phyloP scores from a whole-genome alignment of 768 basidiomycete species.

The Auricularia cornea region DNA sequence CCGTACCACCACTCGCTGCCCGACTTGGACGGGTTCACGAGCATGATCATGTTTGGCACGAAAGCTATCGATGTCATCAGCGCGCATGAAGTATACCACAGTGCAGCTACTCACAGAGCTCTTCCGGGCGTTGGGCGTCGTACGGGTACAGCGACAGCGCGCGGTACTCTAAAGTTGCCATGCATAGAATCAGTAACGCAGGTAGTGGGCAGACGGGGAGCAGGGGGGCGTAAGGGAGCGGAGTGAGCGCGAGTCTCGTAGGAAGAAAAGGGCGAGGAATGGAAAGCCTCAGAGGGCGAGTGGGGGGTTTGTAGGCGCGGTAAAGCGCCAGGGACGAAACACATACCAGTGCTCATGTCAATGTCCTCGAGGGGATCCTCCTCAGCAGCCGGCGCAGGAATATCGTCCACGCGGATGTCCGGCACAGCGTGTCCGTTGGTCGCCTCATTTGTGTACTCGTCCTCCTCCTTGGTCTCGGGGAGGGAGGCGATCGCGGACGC shows the following conservation, averaged over 20 bases:
- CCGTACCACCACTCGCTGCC: conserved; percentile 94
- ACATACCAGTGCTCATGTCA: conserved; percentile 53
- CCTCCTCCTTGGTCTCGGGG: conserved; percentile 49
- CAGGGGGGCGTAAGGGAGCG: neutral
- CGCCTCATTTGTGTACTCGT: conserved; percentile 32
- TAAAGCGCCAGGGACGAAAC: neutral
- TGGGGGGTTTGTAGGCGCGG: neutral
- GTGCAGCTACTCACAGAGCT: conserved; percentile 57
- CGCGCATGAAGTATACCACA: neutral
- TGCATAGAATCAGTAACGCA: neutral
- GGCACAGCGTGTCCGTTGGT: conserved; percentile 32
- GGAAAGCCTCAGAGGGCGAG: neutral
- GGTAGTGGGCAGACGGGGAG: neutral
- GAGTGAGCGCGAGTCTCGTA: neutral
- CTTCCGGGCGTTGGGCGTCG: conserved; percentile 78
- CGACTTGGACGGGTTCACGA: conserved; percentile 78
- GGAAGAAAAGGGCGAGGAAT: no score
- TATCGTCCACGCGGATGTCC: conserved; percentile 48
- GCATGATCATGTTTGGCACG: conserved; percentile 65
- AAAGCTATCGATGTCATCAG: conserved; percentile 45
- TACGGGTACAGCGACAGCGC: conserved; percentile 80
- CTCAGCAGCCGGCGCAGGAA: conserved; percentile 27
- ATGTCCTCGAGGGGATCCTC: conserved; percentile 61
- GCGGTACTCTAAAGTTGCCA: conserved; percentile 45
- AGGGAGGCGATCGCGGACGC: conserved; percentile 24